phyloP scores from a whole-genome alignment of 352 stramenopile species.

The Plasmopara viticola region DNA sequence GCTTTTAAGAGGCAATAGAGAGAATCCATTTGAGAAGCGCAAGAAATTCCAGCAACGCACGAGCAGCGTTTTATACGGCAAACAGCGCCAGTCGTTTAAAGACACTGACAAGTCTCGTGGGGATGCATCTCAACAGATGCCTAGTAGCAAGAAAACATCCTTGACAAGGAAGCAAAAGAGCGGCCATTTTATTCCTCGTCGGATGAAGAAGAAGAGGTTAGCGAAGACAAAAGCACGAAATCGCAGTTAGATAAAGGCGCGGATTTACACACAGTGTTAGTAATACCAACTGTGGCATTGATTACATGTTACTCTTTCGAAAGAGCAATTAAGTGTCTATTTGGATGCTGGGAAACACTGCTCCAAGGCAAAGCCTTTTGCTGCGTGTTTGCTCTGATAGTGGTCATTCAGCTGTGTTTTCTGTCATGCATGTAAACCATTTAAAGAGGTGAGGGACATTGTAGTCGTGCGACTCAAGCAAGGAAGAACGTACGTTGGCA shows the following conservation, averaged over 20 bases:
- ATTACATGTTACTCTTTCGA: not conserved
- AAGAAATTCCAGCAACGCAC: slow-evolving; percentile 79
- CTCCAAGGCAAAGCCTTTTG: slow-evolving; percentile 69
- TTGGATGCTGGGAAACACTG: slow-evolving; percentile 59
- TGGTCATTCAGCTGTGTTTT: slow-evolving; percentile 68
- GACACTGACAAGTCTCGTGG: not conserved
- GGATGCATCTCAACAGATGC: slow-evolving; percentile 4
- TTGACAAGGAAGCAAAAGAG: slow-evolving; percentile 39
- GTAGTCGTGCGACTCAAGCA: not conserved
- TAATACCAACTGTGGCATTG: not conserved
- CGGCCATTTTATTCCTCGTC: slow-evolving; percentile 33
- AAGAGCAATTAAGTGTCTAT: slow-evolving; percentile 3
- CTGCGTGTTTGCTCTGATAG: slow-evolving; percentile 72
- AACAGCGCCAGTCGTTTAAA: slow-evolving; percentile 34
- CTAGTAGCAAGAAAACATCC: slow-evolving; percentile 13
- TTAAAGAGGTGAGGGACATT: not conserved
- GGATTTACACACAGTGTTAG: not conserved
- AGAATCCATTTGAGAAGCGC: slow-evolving; percentile 81
- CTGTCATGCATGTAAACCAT: slow-evolving; percentile 17
- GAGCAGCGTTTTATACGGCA: slow-evolving; percentile 51
- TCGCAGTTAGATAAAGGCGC: not conserved
- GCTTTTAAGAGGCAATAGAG: slow-evolving; percentile 66
- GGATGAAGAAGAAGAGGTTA: slow-evolving; percentile 30
- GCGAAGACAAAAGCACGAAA: not conserved
- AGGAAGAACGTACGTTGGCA: slow-evolving; percentile 46